Evolutionary conservation across 495 filamentous ascomycete genomes (phyloP), one percentile per base, ranked within the genome.

Genomic region (Schizothecium vesticola): DNA sequence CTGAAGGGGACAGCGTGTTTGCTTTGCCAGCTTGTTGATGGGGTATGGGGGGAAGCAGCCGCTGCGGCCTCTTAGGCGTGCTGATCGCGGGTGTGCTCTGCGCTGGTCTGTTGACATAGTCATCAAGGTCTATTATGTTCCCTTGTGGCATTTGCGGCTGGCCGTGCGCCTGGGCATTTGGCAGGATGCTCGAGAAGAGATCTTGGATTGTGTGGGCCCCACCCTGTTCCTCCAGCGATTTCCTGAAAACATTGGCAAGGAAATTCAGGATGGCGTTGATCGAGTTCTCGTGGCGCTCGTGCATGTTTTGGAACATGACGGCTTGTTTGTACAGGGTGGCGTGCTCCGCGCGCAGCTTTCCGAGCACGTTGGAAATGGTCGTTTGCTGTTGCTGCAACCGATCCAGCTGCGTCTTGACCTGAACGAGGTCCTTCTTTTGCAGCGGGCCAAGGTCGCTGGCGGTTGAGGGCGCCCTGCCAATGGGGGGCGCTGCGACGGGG

Each of bases 211-310:
- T 91, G 70, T 90, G 87, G 0, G 83, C 78, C 58, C 87, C 88
- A n/a, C 84, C 81, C 64, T 85, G 82, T 62, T 83, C 82, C 75
- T 87, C 85, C 59, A 87, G 75, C 65, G 84, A 85, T 65, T 86
- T 91, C 72, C 95, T 91, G 82, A 97, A 99, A 10, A 99, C 92
- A 10, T 95, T 97, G 21, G 95, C 96, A 3, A 99, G 85, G 77
- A 98, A 99, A 31, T 93, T 97, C 19, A 99, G 83, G 71, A 99
- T 98, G 25, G 96, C 95, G 72, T 97, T 98, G 75, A 99, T 99
- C 11, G 93, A 97, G 73, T 93, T 97, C 76, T 99, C 96, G 73
- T 99, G 95, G 31, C 96, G 90, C 62, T 94, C 93, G 73, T 99
- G 95, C 75, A 95, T 86, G 33, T 88, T 90, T 76, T 97, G 93